Percentiles rank a stretch among this genome's conserved stretches.
phyloP scores from a whole-genome alignment of 1,284 basidiomycete species.

The Trametes polyzona region DNA sequence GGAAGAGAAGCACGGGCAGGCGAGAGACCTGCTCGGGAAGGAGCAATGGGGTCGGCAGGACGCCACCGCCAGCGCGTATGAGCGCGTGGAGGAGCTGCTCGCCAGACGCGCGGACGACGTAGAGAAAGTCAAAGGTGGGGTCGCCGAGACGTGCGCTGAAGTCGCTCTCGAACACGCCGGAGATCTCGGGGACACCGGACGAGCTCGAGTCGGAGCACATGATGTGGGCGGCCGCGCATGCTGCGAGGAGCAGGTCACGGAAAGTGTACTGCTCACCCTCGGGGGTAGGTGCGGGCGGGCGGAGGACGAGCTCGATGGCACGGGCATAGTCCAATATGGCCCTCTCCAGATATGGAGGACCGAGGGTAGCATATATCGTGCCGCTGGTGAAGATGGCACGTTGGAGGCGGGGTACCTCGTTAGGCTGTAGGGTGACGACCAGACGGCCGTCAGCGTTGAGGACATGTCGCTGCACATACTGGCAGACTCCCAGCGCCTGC shows the following conservation, averaged over 20 bases:
- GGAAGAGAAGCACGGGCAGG: slow-evolving; percentile 42
- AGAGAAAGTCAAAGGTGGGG: slow-evolving; percentile 25
- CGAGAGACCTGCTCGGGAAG: slow-evolving; percentile 46
- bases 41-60: slow-evolving; percentile 49
- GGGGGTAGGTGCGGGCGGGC: slow-evolving; percentile 18
- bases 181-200: slow-evolving; percentile 10
- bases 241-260: slow-evolving; percentile 30
- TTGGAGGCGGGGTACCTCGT: slow-evolving; percentile 32
- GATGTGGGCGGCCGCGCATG: slow-evolving; percentile 28
- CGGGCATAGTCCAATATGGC: slow-evolving; percentile 28
- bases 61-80: slow-evolving; percentile 26
- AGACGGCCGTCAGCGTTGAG: slow-evolving; percentile 23
- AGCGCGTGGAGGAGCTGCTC: slow-evolving; percentile 27
- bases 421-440: slow-evolving; percentile 11
- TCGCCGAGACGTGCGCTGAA: slow-evolving; percentile 12
- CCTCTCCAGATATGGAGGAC: slow-evolving; percentile 10
- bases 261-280: slow-evolving; percentile 26
- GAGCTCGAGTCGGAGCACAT: slow-evolving; percentile 17
- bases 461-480: slow-evolving; percentile 26
- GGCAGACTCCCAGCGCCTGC: slow-evolving; percentile 31
- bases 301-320: slow-evolving; percentile 30
- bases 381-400: slow-evolving; percentile 32
- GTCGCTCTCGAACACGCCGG: slow-evolving; percentile 9
- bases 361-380: slow-evolving; percentile 26
- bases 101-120: slow-evolving; percentile 27